Evolutionary conservation across 108 stramenopile genomes (phyloP).

Genomic region (Cyclotella sp.): DNA sequence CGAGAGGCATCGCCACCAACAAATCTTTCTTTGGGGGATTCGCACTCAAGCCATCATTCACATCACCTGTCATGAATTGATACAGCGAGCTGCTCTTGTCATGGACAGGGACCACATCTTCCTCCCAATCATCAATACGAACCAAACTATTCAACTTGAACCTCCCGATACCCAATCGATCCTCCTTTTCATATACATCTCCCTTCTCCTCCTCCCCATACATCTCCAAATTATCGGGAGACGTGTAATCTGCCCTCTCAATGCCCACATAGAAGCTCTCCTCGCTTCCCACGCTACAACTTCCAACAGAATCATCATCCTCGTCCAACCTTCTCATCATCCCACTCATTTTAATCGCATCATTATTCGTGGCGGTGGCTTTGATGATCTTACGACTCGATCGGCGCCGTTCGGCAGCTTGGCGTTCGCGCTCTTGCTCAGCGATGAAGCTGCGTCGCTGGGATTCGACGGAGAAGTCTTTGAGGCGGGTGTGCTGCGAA

Average conservation of each 20-base stretch:
- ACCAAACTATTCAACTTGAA: constrained; percentile 23
- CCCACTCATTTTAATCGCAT: constrained; percentile 25
- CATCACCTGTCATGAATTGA: constrained; percentile 40
- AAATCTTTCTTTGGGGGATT: constrained; percentile 13
- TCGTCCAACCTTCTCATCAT: constrained; percentile 40
- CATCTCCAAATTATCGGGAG: constrained; percentile 45
- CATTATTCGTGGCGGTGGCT: constrained; percentile 4
- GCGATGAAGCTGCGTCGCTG: constrained; percentile 51
- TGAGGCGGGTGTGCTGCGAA: constrained; percentile 20
- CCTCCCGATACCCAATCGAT: constrained; percentile 46
- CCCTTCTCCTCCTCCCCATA: constrained; percentile 26
- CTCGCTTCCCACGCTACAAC: constrained; percentile 26
- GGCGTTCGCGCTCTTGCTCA: constrained; percentile 42
- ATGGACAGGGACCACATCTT: constrained; percentile 21
- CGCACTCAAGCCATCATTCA: background rate
- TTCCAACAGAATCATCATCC: constrained; percentile 39
- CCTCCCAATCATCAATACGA: constrained; percentile 18
- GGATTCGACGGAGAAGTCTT: constrained; percentile 51
- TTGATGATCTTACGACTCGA: constrained; percentile 17
- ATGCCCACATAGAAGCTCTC: constrained; percentile 56
- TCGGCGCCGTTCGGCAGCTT: constrained; percentile 23
- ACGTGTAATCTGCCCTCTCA: constrained; percentile 48
- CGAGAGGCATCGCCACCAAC: constrained; percentile 48
- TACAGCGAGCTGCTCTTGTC: constrained; percentile 43
- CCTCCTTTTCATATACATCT: constrained; percentile 28